Percentiles rank a stretch among this genome's conserved stretches.
Evolutionary conservation across 139 green algal genomes (phyloP).

Genomic region (Chlorella ohadii): DNA sequence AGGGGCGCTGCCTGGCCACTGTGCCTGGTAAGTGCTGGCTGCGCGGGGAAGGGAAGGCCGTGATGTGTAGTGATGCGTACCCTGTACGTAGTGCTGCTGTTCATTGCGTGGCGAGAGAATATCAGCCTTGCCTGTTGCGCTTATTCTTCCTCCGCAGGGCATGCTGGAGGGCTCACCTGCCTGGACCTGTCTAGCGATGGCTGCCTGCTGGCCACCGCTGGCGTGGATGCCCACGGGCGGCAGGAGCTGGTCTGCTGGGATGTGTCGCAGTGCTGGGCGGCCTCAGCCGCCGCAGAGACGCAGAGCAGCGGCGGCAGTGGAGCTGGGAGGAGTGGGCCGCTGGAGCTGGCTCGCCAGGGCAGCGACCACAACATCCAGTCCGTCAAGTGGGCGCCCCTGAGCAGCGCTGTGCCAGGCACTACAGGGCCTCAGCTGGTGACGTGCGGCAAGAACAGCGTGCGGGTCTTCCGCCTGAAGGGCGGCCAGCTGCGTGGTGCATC

Average conservation of each 20-base stretch:
- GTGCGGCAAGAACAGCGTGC: conserved; percentile 77
- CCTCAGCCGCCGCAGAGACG: not conserved
- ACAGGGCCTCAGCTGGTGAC: conserved; percentile 62
- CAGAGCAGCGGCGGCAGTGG: conserved; percentile 23
- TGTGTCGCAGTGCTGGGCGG: conserved; percentile 54
- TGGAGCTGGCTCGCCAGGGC: conserved; percentile 46
- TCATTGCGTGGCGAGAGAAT: no score
- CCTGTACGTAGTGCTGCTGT: no score
- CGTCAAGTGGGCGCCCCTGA: conserved; percentile 66
- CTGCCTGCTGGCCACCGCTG: conserved; percentile 67
- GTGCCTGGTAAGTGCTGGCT: conserved; percentile 56
- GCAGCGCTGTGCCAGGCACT: no score
- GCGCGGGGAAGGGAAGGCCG: no score
- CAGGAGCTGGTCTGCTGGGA: conserved; percentile 83
- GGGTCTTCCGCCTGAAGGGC: conserved; percentile 44
- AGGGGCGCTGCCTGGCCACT: conserved; percentile 58
- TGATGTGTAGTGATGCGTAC: no score
- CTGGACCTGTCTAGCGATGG: conserved; percentile 80
- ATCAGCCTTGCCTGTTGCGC: no score
- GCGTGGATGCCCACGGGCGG: conserved; percentile 60
- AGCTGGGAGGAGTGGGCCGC: not conserved
- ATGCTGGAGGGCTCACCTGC: conserved; percentile 62
- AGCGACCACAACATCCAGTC: conserved; percentile 79
- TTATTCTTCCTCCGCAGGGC: no score
- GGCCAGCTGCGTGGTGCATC: conserved; percentile 71